These are phyloP conservation scores for Cladophialophora bantiana DNA, from an alignment of 2,329 filamentous ascomycete species.

Conservation along the genomic window DNA sequence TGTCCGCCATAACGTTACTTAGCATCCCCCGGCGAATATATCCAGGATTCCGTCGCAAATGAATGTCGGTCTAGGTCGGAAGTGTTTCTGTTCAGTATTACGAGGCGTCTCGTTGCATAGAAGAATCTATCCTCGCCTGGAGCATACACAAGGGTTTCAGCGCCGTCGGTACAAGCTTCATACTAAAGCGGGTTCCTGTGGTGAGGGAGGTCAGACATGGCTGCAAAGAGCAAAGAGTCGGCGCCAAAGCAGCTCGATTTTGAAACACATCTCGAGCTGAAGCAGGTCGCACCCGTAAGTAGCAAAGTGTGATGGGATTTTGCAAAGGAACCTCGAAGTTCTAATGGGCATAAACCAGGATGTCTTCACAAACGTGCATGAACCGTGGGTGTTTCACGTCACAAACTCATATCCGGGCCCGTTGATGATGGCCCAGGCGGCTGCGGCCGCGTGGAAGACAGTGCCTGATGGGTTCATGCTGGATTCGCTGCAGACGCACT, in stretches of 20 bases:
- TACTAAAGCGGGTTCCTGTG: background rate
- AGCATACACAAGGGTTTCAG: background rate
- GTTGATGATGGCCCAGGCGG: constrained; percentile 38
- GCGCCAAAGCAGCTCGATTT: constrained; percentile 27
- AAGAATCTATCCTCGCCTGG: background rate
- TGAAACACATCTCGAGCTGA: constrained; percentile 33
- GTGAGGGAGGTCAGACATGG: background rate
- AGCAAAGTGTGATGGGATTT: background rate
- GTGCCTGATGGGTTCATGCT: constrained; percentile 33
- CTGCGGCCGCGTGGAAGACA: constrained; percentile 37
- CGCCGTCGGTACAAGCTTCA: too few relatives aligned
- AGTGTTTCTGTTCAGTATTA: background rate
- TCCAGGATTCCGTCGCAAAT: background rate
- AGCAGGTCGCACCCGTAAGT: constrained; percentile 32
- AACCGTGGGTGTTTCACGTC: constrained; percentile 38
- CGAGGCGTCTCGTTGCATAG: background rate
- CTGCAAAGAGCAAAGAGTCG: constrained; percentile 7
- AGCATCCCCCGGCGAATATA: background rate
- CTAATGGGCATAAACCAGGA: constrained; percentile 24
- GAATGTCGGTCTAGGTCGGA: background rate
- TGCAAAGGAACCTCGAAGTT: background rate
- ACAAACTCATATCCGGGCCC: constrained; percentile 36
- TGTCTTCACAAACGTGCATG: constrained; percentile 34
- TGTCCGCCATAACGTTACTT: background rate
- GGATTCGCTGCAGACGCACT: constrained; percentile 38